These are phyloP conservation scores for Clonostachys byssicola DNA, from an alignment of 2,329 filamentous ascomycete genomes.

Conservation along the genomic window DNA sequence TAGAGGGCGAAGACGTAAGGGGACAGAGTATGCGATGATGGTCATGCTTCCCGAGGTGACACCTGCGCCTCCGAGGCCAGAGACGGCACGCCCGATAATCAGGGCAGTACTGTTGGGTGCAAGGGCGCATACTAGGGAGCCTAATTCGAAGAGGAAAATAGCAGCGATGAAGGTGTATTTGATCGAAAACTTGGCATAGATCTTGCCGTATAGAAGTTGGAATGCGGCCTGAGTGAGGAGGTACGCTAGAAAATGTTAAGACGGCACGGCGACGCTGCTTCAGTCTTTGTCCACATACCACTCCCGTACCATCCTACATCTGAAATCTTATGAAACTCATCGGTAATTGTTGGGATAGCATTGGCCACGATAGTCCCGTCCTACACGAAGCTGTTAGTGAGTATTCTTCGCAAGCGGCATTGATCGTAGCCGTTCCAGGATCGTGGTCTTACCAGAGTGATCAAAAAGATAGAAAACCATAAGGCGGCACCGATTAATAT, in stretches of 20 bases:
- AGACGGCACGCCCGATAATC: conserved; percentile 25
- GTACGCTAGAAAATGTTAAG: conserved; percentile 34
- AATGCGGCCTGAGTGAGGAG: conserved; percentile 55
- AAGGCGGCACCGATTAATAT: too few relatives aligned
- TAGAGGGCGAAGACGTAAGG: neutral
- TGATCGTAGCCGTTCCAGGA: too few relatives aligned
- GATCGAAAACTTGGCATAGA: conserved; percentile 45
- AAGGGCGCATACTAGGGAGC: conserved; percentile 19
- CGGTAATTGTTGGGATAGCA: conserved; percentile 41
- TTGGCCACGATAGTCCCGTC: conserved; percentile 15
- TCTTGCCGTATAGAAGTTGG: conserved; percentile 43
- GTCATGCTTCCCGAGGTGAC: conserved; percentile 51
- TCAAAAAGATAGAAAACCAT: too few relatives aligned
- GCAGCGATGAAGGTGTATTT: conserved; percentile 22
- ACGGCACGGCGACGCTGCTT: too few relatives aligned
- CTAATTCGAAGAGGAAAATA: conserved; percentile 13
- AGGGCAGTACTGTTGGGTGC: conserved; percentile 19
- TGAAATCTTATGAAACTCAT: conserved; percentile 46
- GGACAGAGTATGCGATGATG: conserved; percentile 9
- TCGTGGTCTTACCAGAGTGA: too few relatives aligned
- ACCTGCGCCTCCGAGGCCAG: conserved; percentile 23
- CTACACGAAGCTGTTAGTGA: neutral
- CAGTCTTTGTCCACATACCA: too few relatives aligned
- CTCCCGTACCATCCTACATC: conserved; percentile 57
- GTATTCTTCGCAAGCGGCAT: too few relatives aligned